These are phyloP conservation scores for Aspergillus carbonarius DNA, from an alignment of 2,329 filamentous ascomycete species.

Conservation along the genomic window DNA sequence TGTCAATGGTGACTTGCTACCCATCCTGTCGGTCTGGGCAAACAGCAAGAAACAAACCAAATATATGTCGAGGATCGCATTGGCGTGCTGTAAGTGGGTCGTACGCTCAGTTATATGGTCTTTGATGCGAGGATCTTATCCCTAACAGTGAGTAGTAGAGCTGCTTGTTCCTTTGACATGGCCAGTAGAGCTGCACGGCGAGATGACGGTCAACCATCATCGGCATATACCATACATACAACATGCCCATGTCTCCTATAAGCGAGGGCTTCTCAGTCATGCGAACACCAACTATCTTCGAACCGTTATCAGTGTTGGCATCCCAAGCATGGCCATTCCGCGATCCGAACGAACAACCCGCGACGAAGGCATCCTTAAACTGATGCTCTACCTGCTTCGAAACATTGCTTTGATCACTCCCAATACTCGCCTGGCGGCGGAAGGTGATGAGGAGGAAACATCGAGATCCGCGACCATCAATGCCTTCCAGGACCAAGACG, in stretches of 20 bases:
- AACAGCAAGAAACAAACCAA: conserved; percentile 70
- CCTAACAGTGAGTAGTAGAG: conserved; percentile 58
- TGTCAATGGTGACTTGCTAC: conserved; percentile 83
- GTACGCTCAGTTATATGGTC: neutral
- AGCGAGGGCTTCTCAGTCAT: conserved; percentile 81
- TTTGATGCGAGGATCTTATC: conserved; percentile 11
- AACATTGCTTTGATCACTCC: conserved; percentile 85
- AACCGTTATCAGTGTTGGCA: conserved; percentile 73
- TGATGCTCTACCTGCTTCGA: conserved; percentile 83
- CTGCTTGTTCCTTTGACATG: conserved; percentile 90
- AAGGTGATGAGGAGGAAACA: conserved; percentile 86
- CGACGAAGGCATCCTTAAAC: conserved; percentile 89
- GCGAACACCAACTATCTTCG: conserved; percentile 75
- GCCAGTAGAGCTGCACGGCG: conserved; percentile 78
- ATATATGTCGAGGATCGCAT: conserved; percentile 73
- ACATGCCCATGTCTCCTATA: conserved; percentile 85
- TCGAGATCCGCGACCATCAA: conserved; percentile 86
- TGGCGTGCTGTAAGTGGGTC: conserved; percentile 65
- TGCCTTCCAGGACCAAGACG: conserved; percentile 85
- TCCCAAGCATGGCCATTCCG: conserved; percentile 81
- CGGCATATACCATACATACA: conserved; percentile 87
- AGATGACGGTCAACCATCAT: conserved; percentile 90
- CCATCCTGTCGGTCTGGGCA: conserved; percentile 81
- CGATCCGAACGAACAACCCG: conserved; percentile 72
- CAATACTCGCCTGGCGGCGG: conserved; percentile 68